Conservation (phyloP, 192 early-diverging fungal species). For the Umbelopsis isabellina region DNA sequence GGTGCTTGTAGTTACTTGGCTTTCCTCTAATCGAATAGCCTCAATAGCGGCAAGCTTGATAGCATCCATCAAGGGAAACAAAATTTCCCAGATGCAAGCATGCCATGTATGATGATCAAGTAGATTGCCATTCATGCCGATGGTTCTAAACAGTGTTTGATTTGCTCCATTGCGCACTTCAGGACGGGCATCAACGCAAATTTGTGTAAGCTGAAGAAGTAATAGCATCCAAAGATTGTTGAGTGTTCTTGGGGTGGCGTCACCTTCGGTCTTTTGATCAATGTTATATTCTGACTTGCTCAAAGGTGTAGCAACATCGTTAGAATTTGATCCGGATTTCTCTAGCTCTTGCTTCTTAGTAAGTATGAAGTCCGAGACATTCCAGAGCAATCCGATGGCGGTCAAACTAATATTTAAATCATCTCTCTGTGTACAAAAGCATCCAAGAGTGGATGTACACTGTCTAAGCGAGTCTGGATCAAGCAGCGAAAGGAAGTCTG, state of each 20-base stretch:
- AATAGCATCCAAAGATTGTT: constrained; percentile 89
- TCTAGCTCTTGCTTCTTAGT: constrained; percentile 61
- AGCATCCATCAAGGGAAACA: constrained; percentile 81
- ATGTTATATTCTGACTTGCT: constrained; percentile 39
- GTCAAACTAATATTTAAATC: constrained; percentile 97
- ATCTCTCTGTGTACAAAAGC: constrained; percentile 81
- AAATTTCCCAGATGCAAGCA: constrained; percentile 81
- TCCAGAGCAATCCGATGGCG: constrained; percentile 90
- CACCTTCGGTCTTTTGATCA: constrained; percentile 42
- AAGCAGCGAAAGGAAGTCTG: constrained; percentile 87
- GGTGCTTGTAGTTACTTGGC: constrained; percentile 30
- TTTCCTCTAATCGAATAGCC: constrained; percentile 31
- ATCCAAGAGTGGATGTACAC: constrained; percentile 79
- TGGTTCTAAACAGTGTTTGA: constrained; percentile 93
- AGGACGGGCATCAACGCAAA: constrained; percentile 83
- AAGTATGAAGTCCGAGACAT: constrained; percentile 87
- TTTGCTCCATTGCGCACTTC: constrained; percentile 94
- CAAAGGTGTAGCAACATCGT: not conserved
- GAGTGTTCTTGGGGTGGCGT: constrained; percentile 36
- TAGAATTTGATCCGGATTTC: constrained; percentile 18
- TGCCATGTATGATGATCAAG: constrained; percentile 81
- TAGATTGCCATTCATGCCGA: constrained; percentile 82
- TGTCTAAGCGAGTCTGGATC: constrained; percentile 72
- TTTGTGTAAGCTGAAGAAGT: constrained; percentile 76
- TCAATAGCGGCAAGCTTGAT: constrained; percentile 58